phyloP scores from a whole-genome alignment of 768 basidiomycete genomes.

The Amanita inopinata region DNA sequence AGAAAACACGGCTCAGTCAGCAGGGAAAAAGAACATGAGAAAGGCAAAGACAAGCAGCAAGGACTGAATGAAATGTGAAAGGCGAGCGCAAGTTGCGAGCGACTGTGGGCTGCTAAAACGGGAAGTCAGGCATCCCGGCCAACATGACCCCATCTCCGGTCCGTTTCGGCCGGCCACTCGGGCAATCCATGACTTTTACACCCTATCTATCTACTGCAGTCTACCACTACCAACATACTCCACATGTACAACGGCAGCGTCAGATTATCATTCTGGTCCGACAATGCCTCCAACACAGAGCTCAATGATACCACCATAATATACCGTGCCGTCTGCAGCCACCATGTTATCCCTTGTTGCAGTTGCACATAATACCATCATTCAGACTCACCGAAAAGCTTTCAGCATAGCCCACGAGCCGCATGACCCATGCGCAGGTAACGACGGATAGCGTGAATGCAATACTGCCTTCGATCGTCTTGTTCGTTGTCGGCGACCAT shows the following conservation, averaged over 20 bases:
- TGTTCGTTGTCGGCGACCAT: constrained; percentile 79
- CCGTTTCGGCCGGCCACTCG: constrained; percentile 1
- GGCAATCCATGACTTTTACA: neutral
- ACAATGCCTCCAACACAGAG: constrained; percentile 79
- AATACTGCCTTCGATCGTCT: constrained; percentile 86
- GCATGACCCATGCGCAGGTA: constrained; percentile 58
- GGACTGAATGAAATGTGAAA: neutral
- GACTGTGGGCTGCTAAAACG: constrained; percentile 2
- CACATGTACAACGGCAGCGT: constrained; percentile 95
- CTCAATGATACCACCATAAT: constrained; percentile 40
- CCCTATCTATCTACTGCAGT: constrained; percentile 17
- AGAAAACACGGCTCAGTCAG: neutral
- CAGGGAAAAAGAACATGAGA: neutral
- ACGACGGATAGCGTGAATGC: constrained; percentile 74
- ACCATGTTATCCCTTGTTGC: neutral
- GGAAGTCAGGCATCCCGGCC: neutral
- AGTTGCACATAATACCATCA: neutral
- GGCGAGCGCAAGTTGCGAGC: too few species aligned
- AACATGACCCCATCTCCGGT: neutral
- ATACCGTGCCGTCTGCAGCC: constrained; percentile 56
- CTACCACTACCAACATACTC: constrained; percentile 67
- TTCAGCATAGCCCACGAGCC: constrained; percentile 60
- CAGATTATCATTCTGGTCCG: constrained; percentile 96
- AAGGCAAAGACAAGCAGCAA: neutral
- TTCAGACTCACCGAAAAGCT: constrained; percentile 59